Evolutionary conservation across 2,329 filamentous ascomycete genomes (phyloP).

Genomic region (Hymenoscyphus repandus): DNA sequence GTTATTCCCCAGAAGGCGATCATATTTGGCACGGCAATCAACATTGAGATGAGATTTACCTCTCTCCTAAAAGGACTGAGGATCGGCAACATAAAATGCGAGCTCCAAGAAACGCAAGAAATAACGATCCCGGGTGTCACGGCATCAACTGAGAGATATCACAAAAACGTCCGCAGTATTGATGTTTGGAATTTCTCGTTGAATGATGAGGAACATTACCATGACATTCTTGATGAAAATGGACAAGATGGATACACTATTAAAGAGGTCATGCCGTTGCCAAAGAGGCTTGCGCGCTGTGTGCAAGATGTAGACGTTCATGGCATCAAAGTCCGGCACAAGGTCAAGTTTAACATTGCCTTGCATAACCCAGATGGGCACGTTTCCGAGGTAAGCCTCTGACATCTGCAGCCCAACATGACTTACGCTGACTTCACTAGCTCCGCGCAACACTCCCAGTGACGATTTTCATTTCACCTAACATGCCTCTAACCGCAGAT

Average conservation of each 20-base stretch:
- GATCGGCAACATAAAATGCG: conserved; percentile 75
- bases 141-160: conserved; percentile 45
- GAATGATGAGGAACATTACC: conserved; percentile 58
- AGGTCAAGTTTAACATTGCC: conserved; percentile 84
- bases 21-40: conserved; percentile 83
- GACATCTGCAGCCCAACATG: background rate
- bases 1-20: conserved; percentile 90
- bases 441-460: conserved; percentile 86
- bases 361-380: conserved; percentile 94
- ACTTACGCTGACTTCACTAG: conserved; percentile 35
- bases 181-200: conserved; percentile 52
- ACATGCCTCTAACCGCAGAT: conserved; percentile 80
- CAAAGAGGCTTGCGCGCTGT: conserved; percentile 75
- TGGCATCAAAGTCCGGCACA: conserved; percentile 88
- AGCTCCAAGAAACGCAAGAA: conserved; percentile 75
- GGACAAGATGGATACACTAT: conserved; percentile 61
- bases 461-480: conserved; percentile 92
- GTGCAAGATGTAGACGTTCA: conserved; percentile 85
- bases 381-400: conserved; percentile 67
- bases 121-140: conserved; percentile 48
- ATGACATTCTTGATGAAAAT: conserved; percentile 62
- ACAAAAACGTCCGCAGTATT: conserved; percentile 61
- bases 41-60: conserved; percentile 79
- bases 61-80: conserved; percentile 84
- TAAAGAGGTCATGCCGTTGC: conserved; percentile 62